These are phyloP conservation scores for Fusarium acutatum DNA, from an alignment of 2,329 filamentous ascomycete genomes.

Conservation along the genomic window DNA sequence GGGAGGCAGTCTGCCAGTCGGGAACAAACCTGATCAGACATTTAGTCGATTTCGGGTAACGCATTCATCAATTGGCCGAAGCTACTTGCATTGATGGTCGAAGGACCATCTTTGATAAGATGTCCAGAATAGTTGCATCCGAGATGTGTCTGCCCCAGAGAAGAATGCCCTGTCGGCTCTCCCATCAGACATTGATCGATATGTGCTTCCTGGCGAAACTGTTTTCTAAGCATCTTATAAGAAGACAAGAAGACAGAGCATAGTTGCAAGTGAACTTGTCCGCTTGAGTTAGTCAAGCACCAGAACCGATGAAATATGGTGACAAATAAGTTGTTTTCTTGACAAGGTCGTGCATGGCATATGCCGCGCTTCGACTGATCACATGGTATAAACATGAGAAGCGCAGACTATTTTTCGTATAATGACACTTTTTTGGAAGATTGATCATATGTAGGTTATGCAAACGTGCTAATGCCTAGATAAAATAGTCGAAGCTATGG, in stretches of 20 bases:
- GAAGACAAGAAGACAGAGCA: not conserved
- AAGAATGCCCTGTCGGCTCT: not conserved
- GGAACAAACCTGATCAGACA: not conserved
- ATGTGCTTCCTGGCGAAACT: no score
- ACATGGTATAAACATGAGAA: not conserved
- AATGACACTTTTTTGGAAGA: not conserved
- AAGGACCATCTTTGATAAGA: not conserved
- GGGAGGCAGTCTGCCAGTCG: not conserved
- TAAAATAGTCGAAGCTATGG: not conserved
- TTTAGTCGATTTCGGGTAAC: conserved; percentile 15
- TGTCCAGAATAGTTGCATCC: not conserved
- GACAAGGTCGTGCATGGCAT: not conserved
- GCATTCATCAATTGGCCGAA: conserved; percentile 2
- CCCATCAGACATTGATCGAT: not conserved
- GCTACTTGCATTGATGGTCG: not conserved
- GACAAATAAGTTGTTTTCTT: not conserved
- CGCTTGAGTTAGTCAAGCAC: not conserved
- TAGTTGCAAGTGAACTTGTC: not conserved
- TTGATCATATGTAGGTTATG: not conserved
- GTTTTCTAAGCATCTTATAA: not conserved
- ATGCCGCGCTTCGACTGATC: not conserved
- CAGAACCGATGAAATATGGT: not conserved
- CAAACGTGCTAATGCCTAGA: not conserved
- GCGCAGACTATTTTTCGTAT: not conserved
- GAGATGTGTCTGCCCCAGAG: not conserved